Base-by-base conservation (phyloP, 495 filamentous ascomycete species). In the Talaromyces thailandensis region DNA sequence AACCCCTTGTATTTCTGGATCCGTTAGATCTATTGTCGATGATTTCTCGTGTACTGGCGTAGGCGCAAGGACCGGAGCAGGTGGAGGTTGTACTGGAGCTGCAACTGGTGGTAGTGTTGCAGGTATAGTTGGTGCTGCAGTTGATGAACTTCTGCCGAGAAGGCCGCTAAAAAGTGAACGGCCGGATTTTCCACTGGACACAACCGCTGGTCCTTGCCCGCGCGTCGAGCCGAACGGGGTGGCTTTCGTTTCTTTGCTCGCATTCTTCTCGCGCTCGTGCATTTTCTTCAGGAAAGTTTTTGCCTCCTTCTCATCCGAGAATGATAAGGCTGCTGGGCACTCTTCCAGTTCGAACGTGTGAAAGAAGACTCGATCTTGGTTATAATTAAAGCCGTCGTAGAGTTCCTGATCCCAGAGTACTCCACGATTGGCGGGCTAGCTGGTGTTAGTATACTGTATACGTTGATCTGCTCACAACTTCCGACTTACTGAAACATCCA, bases 401-500 rank as follows among this genome's bases (percentile, higher is more conserved):
- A 98, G 88, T 73, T 98, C 94, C 76, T 97, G 92, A 70, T 98
- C 94, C 94, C 94, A 98, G 66, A 98, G 88, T 26, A 98, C 95
- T 56, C 95, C 94, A 67, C 88, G 84, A 72, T 85, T 86, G 52
- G 88, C 79, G 35, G 89, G 82, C 91, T 96, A 67, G 52, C 21
- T 14, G 53, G 14, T 32, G 61, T 40, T 24, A 62, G 51, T n/a
- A 21, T 26, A 12, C 21, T 28, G 23, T 53, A 14, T 43, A 18
- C 45, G 23, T 52, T 52, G 71, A 78, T 64, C 73, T 67, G 35
- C 24, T 48, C 57, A 64, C 67, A 64, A 29, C n/a, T 25, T 18
- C 55, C 16, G 59, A 84, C 91, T 65, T 77, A 96, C 93, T 71
- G 90, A 96, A 61, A 98, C 84, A 75, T 98, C 94, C 56, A 98